Conservation (phyloP, 495 filamentous ascomycete species). For the Amphirosellinia nigrospora region DNA sequence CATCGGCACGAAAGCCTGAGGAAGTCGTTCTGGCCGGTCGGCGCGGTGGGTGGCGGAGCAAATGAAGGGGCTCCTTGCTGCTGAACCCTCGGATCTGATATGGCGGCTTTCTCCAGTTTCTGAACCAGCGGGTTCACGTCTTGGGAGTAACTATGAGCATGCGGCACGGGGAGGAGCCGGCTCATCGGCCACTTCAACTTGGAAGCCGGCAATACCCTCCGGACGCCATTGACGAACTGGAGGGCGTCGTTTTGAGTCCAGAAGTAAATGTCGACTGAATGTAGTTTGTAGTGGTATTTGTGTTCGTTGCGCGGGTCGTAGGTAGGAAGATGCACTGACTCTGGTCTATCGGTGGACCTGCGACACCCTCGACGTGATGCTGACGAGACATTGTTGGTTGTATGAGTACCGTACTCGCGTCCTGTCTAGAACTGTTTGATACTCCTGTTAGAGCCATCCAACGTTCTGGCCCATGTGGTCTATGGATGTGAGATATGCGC, state of each 20-base stretch:
- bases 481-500: constrained; percentile 35
- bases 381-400: constrained; percentile 78
- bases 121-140: constrained; percentile 81
- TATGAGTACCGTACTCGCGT: constrained; percentile 74
- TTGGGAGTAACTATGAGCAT: constrained; percentile 41
- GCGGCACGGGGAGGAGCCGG: constrained; percentile 53
- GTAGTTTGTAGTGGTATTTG: constrained; percentile 75
- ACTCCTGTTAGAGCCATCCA: constrained; percentile 18
- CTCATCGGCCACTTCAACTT: constrained; percentile 64
- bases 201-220: constrained; percentile 64
- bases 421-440: constrained; percentile 62
- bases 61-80: constrained; percentile 49
- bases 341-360: constrained; percentile 42
- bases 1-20: constrained; percentile 68
- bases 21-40: constrained; percentile 32
- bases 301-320: constrained; percentile 71
- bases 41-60: constrained; percentile 46
- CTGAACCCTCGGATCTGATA: constrained; percentile 55
- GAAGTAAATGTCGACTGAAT: constrained; percentile 89
- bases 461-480: not conserved
- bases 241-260: constrained; percentile 79
- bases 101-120: constrained; percentile 79
- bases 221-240: constrained; percentile 70
- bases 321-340: constrained; percentile 77
- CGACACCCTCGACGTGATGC: constrained; percentile 71